Evolutionary conservation across 352 stramenopile genomes (phyloP).

Genomic region (Globisporangium abappressorium): DNA sequence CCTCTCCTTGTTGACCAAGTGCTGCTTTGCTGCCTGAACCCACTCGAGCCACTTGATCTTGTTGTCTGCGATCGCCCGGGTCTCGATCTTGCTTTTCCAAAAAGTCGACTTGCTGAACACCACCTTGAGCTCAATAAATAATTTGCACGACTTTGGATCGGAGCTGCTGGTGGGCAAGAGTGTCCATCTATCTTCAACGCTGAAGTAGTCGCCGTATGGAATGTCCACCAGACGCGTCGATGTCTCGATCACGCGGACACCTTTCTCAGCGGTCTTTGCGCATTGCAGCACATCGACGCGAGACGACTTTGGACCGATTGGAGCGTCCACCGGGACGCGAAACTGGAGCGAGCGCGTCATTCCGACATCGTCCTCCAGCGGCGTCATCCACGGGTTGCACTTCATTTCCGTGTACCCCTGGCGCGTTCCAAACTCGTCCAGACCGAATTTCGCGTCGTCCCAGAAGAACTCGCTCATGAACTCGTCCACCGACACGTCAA

Average conservation of each 20-base stretch:
- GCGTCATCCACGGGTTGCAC: slow-evolving; percentile 59
- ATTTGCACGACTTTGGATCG: slow-evolving; percentile 40
- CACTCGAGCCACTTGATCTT: slow-evolving; percentile 70
- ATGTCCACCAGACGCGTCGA: slow-evolving; percentile 82
- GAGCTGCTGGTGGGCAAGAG: slow-evolving; percentile 47
- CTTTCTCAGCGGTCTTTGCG: slow-evolving; percentile 40
- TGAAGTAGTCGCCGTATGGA: slow-evolving; percentile 87
- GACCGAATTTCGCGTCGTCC: slow-evolving; percentile 64
- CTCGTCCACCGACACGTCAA: slow-evolving; percentile 55
- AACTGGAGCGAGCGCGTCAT: slow-evolving; percentile 73
- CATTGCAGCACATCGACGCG: slow-evolving; percentile 79
- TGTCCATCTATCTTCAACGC: slow-evolving; percentile 80
- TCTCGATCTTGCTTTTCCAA: slow-evolving; percentile 80
- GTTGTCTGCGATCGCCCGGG: slow-evolving; percentile 70
- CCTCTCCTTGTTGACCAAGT: slow-evolving; percentile 21
- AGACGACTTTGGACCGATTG: slow-evolving; percentile 79
- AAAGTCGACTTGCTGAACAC: slow-evolving; percentile 84
- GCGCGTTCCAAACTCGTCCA: slow-evolving; percentile 58
- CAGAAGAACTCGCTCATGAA: slow-evolving; percentile 73
- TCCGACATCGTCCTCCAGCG: slow-evolving; percentile 44
- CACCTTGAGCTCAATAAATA: slow-evolving; percentile 81
- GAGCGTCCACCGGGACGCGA: slow-evolving; percentile 69
- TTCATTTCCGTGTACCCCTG: slow-evolving; percentile 75
- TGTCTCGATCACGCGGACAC: slow-evolving; percentile 58
- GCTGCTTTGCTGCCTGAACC: slow-evolving; percentile 59